phyloP scores from a whole-genome alignment of 2,329 filamentous ascomycete species.

The Colletotrichum liriopes region DNA sequence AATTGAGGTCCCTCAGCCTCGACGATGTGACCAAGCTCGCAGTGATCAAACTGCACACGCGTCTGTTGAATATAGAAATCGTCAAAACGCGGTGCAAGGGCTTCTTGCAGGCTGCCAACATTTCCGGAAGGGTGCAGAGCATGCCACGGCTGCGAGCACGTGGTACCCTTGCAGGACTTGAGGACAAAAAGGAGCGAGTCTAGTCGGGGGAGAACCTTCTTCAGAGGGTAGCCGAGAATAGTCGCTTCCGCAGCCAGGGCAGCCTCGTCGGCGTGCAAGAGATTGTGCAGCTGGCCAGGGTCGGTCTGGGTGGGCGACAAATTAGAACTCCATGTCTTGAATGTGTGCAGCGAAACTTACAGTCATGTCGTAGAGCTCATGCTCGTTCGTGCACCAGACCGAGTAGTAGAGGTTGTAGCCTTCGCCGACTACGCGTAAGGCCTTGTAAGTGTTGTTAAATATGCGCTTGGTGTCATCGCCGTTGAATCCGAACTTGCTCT shows the following conservation, averaged over 20 bases:
- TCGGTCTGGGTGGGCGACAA: conserved; percentile 58
- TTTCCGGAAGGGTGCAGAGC: conserved; percentile 68
- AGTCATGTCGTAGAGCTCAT: conserved; percentile 67
- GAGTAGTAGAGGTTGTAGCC: conserved; percentile 70
- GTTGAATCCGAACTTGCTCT: conserved; percentile 48
- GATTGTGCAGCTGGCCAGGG: conserved; percentile 60
- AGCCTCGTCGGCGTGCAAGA: conserved; percentile 45
- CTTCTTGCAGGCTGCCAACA: conserved; percentile 66
- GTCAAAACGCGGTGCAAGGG: conserved; percentile 64
- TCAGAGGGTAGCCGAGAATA: conserved; percentile 54
- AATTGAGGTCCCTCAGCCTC: conserved; percentile 69
- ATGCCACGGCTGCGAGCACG: conserved; percentile 69
- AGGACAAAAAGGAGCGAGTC: conserved; percentile 72
- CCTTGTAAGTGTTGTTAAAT: conserved; percentile 70
- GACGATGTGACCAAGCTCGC: conserved; percentile 69
- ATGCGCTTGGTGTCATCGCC: conserved; percentile 45
- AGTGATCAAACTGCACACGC: conserved; percentile 66
- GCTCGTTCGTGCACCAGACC: conserved; percentile 67
- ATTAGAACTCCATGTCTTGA: neutral
- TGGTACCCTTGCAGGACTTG: conserved; percentile 70
- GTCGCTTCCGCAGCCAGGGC: conserved; percentile 21
- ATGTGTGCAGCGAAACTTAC: conserved; percentile 51
- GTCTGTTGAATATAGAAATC: conserved; percentile 66
- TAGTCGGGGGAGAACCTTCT: conserved; percentile 65
- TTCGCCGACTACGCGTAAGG: conserved; percentile 61